Evolutionary conservation across 768 basidiomycete species (phyloP).

Genomic region (Nidularia pulvinata): DNA sequence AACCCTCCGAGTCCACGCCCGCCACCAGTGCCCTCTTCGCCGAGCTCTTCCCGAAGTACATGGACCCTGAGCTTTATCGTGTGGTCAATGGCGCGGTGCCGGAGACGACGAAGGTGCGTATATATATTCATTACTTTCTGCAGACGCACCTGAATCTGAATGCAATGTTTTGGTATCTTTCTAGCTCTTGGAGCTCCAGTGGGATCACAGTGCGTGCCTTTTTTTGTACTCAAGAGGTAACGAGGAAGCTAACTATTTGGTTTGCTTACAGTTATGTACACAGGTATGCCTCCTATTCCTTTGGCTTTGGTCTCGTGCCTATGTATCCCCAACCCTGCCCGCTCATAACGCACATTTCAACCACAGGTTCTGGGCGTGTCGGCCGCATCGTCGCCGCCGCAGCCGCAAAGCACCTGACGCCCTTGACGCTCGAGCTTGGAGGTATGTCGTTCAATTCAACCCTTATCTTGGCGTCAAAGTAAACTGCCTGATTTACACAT

Average conservation of each 20-base stretch:
- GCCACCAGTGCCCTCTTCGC: constrained; percentile 56
- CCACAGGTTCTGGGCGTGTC: constrained; percentile 55
- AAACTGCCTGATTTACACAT: no score
- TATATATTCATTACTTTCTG: background rate
- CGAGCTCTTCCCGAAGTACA: constrained; percentile 72
- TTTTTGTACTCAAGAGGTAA: background rate
- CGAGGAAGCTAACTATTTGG: background rate
- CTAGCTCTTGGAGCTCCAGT: constrained; percentile 72
- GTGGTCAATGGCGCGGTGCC: constrained; percentile 69
- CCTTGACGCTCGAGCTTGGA: constrained; percentile 49
- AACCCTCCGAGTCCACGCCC: constrained; percentile 74
- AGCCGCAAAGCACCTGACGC: constrained; percentile 77
- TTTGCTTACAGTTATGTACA: constrained; percentile 52
- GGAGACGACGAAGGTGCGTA: constrained; percentile 54
- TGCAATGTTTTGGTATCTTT: background rate
- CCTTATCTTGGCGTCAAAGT: background rate
- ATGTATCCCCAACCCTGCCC: no score
- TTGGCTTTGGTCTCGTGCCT: no score
- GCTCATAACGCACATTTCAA: constrained; percentile 9
- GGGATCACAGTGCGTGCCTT: constrained; percentile 47
- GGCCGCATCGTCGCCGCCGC: constrained; percentile 69
- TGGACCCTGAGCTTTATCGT: constrained; percentile 65
- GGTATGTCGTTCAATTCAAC: constrained; percentile 16
- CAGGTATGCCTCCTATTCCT: constrained; percentile 34
- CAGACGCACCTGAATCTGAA: background rate